Evolutionary conservation across 2,329 filamentous ascomycete genomes (phyloP).

Genomic region (Microdochium paspali): DNA sequence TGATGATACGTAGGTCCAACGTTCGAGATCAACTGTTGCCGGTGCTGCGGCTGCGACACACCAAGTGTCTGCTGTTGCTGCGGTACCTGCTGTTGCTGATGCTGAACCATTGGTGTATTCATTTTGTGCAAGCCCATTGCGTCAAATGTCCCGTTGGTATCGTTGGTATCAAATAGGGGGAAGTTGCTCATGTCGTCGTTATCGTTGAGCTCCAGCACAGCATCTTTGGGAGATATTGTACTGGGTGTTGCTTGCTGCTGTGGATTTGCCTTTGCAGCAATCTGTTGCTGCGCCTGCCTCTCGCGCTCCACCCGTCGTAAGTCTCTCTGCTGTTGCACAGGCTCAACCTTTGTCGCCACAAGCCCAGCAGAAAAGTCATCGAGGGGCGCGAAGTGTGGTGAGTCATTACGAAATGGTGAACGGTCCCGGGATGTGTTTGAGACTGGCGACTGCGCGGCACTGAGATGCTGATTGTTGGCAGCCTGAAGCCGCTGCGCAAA

Average conservation of each 20-base stretch:
- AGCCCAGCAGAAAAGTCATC: conserved; percentile 29
- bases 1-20: conserved; percentile 4
- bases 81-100: conserved; percentile 7
- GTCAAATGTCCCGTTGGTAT: conserved; percentile 29
- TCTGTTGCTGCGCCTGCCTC: conserved; percentile 30
- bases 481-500: conserved; percentile 71
- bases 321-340: conserved; percentile 51
- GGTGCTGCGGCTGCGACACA: conserved; percentile 4
- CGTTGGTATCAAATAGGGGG: conserved; percentile 62
- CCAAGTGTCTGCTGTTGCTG: conserved; percentile 5
- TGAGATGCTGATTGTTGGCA: conserved; percentile 65
- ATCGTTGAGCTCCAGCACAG: conserved; percentile 76
- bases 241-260: conserved; percentile 48
- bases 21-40: conserved; percentile 9
- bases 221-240: conserved; percentile 93
- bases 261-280: conserved; percentile 24
- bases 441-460: conserved; percentile 42
- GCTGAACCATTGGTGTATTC: too few species aligned
- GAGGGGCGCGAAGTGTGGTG: conserved; percentile 44
- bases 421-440: conserved; percentile 49
- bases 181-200: conserved; percentile 59
- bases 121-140: conserved; percentile 2
- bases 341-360: conserved; percentile 18
- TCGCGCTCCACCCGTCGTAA: conserved; percentile 53
- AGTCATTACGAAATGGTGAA: conserved; percentile 73